A percentile compares a stretch with the other conserved stretches of the same genome.
These are phyloP conservation scores for Rosa hybrid DNA, from an alignment of 331 rosid genomes.

Conservation along the genomic window DNA sequence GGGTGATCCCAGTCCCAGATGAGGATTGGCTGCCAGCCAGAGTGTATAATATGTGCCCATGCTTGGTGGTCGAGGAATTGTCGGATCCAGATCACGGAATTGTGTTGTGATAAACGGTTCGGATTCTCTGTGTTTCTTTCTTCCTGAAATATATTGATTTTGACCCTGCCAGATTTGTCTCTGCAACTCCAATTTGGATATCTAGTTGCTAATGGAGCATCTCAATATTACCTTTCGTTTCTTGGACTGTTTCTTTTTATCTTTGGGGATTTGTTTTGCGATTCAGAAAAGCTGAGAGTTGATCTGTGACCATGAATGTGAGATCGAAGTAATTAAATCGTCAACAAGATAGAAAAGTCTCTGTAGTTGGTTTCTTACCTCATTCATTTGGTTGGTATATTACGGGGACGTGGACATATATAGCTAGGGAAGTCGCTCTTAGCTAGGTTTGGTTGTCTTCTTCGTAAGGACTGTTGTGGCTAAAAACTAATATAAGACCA, in stretches of 20 bases:
- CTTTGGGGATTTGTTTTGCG: background rate
- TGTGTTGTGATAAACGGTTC: slow-evolving; percentile 13
- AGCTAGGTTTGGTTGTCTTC: background rate
- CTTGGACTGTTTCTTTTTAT: background rate
- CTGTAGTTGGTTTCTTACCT: no score
- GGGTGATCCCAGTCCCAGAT: background rate
- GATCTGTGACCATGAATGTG: background rate
- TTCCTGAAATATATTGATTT: background rate
- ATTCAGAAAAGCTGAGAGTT: background rate
- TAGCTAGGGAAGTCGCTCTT: background rate
- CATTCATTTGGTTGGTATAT: background rate
- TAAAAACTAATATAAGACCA: background rate
- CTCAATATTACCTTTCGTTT: background rate
- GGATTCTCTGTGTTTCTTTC: slow-evolving; percentile 12
- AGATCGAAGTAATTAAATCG: background rate
- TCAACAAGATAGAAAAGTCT: no score
- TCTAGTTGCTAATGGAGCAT: slow-evolving; percentile 15
- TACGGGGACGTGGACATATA: background rate
- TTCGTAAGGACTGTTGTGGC: background rate
- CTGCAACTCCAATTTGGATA: background rate
- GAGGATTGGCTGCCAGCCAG: background rate
- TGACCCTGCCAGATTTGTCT: background rate
- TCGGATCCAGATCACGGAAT: slow-evolving; percentile 22
- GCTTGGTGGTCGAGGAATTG: slow-evolving; percentile 20
- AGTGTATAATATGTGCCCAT: slow-evolving; percentile 27